Conservation (phyloP, 495 filamentous ascomycete species). For the Aspergillus steynii region DNA sequence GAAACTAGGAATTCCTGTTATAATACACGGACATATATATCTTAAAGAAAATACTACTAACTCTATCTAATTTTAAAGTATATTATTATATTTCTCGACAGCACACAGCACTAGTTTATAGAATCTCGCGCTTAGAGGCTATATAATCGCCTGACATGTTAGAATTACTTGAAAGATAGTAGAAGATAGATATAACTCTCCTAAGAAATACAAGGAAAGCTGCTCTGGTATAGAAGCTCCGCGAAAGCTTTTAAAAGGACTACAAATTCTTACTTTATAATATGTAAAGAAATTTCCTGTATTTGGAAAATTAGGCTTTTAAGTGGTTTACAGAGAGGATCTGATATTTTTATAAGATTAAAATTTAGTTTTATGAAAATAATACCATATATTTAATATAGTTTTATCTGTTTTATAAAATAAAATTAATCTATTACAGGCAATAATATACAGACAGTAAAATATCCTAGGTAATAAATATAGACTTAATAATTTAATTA, state of each 20-base stretch:
- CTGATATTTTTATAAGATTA: not conserved
- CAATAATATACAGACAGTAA: no score
- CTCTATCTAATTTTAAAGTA: not conserved
- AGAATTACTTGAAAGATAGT: slow-evolving; percentile 1
- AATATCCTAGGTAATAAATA: no score
- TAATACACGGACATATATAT: not conserved
- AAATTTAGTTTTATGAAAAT: not conserved
- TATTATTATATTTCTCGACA: not conserved
- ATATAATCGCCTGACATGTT: not conserved
- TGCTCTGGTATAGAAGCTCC: not conserved
- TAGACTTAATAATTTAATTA: not conserved
- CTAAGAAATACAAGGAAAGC: not conserved
- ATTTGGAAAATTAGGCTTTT: not conserved
- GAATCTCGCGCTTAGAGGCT: not conserved
- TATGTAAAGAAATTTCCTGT: not conserved
- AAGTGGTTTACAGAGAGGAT: not conserved
- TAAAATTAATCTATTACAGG: no score
- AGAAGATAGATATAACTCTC: not conserved
- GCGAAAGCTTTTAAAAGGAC: not conserved
- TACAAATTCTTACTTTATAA: slow-evolving; percentile 3
- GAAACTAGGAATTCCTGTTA: slow-evolving; percentile 2
- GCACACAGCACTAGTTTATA: not conserved
- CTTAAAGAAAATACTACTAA: not conserved
- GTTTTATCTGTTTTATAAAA: not conserved
- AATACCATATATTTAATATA: not conserved